Conservation (phyloP, 331 rosid species). For the Malus hybrid region DNA sequence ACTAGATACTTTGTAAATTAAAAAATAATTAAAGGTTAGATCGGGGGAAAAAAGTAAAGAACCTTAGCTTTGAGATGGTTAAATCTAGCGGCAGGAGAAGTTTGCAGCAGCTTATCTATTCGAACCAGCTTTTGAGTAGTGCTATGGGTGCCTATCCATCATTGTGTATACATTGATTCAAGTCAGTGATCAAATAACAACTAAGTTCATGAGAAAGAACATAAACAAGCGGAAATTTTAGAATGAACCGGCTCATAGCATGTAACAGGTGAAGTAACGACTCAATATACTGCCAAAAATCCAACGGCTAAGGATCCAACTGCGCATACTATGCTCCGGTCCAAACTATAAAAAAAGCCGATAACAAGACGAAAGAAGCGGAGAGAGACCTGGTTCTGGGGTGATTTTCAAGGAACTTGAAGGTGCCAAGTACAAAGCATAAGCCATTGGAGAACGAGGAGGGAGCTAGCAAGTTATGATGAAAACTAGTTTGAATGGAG, state of each 20-base stretch:
- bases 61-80: slow-evolving; percentile 41
- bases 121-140: slow-evolving; percentile 14
- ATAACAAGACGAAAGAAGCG: not conserved
- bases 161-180: not conserved
- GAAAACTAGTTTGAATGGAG: too few species aligned
- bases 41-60: not conserved
- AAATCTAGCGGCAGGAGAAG: slow-evolving; percentile 15
- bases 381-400: slow-evolving; percentile 33
- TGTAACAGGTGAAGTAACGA: too few species aligned
- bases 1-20: not conserved
- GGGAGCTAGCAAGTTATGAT: too few species aligned
- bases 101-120: slow-evolving; percentile 15
- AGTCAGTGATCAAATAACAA: not conserved
- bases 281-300: too few species aligned
- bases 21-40: not conserved
- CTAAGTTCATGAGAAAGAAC: not conserved
- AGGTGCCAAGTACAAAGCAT: slow-evolving; percentile 27
- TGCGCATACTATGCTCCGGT: too few species aligned
- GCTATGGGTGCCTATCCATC: not conserved
- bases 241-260: too few species aligned
- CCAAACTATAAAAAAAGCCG: too few species aligned
- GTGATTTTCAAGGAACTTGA: slow-evolving; percentile 18
- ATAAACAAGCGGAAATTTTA: not conserved
- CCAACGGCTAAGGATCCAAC: too few species aligned
- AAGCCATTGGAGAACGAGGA: slow-evolving; percentile 33